Conservation (phyloP, 371 early-diverging fungal genomes). For the Mortierella sp. region DNA sequence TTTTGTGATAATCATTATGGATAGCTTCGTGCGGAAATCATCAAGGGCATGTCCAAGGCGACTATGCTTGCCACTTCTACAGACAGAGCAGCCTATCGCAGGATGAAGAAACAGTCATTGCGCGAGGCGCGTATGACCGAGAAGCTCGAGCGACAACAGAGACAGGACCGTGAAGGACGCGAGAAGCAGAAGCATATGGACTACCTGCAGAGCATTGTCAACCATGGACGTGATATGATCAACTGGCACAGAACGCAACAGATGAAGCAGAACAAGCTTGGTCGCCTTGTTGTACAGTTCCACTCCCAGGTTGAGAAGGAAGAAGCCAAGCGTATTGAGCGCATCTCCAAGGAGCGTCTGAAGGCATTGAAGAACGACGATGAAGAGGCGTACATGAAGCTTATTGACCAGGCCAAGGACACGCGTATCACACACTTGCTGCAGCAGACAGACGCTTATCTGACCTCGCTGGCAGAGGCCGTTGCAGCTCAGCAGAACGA, state of each 20-base stretch:
- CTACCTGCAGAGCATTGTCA: constrained; percentile 75
- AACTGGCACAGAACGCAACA: constrained; percentile 78
- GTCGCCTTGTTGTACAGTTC: constrained; percentile 77
- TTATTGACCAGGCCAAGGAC: constrained; percentile 94
- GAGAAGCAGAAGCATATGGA: constrained; percentile 86
- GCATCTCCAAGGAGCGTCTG: constrained; percentile 91
- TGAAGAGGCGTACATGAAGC: constrained; percentile 94
- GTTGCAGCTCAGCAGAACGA: constrained; percentile 84
- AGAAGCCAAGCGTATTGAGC: constrained; percentile 86
- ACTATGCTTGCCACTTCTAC: constrained; percentile 83
- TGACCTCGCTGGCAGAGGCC: constrained; percentile 81
- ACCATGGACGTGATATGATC: constrained; percentile 80
- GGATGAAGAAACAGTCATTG: constrained; percentile 89
- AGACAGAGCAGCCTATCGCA: constrained; percentile 82
- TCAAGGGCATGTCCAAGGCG: constrained; percentile 69
- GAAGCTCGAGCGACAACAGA: constrained; percentile 88
- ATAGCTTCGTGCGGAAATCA: constrained; percentile 83
- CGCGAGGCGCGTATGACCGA: constrained; percentile 94
- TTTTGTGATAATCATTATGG: background rate
- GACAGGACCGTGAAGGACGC: constrained; percentile 86
- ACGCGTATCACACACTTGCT: constrained; percentile 91
- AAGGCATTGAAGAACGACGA: constrained; percentile 93
- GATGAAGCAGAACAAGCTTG: constrained; percentile 75
- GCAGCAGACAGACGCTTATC: constrained; percentile 87
- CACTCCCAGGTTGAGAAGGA: constrained; percentile 89